These are phyloP conservation scores for Naegleria lovaniensis DNA, from an alignment of 208 protist species.

Conservation along the genomic window DNA sequence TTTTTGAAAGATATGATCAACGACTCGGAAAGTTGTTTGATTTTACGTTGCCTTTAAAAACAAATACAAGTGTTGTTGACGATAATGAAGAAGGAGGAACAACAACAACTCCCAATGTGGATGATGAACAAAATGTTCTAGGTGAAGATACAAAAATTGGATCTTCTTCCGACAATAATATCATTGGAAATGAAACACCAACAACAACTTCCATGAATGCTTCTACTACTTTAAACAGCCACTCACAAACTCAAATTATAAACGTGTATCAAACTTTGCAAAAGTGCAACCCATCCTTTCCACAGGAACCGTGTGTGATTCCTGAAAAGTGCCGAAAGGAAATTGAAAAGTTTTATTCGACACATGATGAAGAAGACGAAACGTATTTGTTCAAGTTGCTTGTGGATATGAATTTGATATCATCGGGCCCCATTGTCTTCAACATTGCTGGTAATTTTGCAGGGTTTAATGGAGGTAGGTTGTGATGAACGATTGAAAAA, in stretches of 20 bases:
- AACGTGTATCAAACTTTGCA: not conserved
- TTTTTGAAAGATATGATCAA: not conserved
- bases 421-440: not conserved
- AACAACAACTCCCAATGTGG: too few relatives aligned
- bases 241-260: not conserved
- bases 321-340: not conserved
- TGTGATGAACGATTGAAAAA: too few relatives aligned
- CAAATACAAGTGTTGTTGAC: too few relatives aligned
- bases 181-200: too few relatives aligned
- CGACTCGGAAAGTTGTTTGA: too few relatives aligned
- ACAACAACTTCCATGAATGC: not conserved
- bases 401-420: not conserved
- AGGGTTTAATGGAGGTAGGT: too few relatives aligned
- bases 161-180: too few relatives aligned
- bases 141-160: too few relatives aligned
- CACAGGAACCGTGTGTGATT: not conserved
- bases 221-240: not conserved
- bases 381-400: not conserved
- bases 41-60: too few relatives aligned
- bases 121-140: too few relatives aligned
- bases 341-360: not conserved
- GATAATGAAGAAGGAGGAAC: too few relatives aligned
- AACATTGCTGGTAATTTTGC: too few relatives aligned
- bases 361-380: not conserved
- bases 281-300: not conserved